Evolutionary conservation across 805 yeast species (phyloP), one percentile per base, ranked within the genome.

Genomic region (Candida pseudofarinosa): DNA sequence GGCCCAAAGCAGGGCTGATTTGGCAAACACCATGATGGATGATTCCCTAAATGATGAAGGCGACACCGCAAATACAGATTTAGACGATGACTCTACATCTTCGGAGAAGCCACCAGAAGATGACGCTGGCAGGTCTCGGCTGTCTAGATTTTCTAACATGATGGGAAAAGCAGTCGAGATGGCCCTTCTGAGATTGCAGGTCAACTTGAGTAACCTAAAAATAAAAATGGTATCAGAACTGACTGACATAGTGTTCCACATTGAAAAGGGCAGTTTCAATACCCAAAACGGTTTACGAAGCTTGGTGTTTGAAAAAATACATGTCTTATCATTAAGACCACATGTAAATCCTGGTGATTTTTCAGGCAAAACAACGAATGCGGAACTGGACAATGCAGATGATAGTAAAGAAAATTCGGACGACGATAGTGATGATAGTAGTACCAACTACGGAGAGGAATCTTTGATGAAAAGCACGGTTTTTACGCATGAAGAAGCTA

Each of bases 1-100:
- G 43, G 81, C 86, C 0, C 84, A 81, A 52, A 84, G 93, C 44
- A 82, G 91, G 0, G 81, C 83, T 17, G 88, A 84, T 51, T 68
- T 88, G 42, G 88, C 93, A 2, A 76, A 74, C 48, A 78, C 82
- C 37, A 68, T 79, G 17, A 67, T 75, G 57, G 52, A 46, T 13
- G 53, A 47, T 19, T 47, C 42, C 4, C 17, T 16, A 26, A 20
- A 35, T 6, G 50, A 45, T 15, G 51, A 38, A 35, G 13, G 35
- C 42, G 28, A 19, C 35, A 33, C 31, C 18, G 7, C 32, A 15
- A 14, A 17, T 7, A 37, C 32, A 23, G 28, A 23, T 23, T 23
- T 23, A 23, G 10, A 6, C 10, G 28, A 10, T 23, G 6, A 23
- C 10, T 23, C 10, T 23, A 10, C 6, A 6, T 10, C 10, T 6